Evolutionary conservation across 2,329 filamentous ascomycete genomes (phyloP).

Genomic region (Arthrobotrys musiformis): DNA sequence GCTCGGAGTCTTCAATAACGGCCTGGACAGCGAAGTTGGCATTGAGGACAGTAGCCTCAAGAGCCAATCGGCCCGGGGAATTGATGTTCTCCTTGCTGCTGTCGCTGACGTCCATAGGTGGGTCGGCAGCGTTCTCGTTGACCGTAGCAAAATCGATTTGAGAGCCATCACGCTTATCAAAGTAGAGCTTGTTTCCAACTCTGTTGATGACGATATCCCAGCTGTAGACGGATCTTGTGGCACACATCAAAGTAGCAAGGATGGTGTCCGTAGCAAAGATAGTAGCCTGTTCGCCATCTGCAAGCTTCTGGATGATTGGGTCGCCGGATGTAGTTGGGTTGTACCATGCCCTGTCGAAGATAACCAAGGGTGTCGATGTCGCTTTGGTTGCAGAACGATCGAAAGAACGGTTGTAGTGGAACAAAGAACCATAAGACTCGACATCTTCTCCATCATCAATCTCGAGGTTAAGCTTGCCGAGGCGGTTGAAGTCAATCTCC

Average conservation of each 20-base stretch:
- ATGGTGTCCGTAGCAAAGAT: conserved; percentile 98
- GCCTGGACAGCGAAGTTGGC: conserved; percentile 99
- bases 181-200: conserved; percentile 95
- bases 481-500: conserved; percentile 97
- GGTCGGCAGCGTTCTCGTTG: conserved; percentile 97
- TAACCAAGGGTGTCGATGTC: conserved; percentile 84
- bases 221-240: conserved; percentile 93
- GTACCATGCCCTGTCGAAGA: conserved; percentile 94
- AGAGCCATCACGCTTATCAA: conserved; percentile 97
- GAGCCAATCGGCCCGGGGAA: conserved; percentile 88
- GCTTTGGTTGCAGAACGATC: conserved; percentile 90
- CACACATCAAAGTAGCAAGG: conserved; percentile 99
- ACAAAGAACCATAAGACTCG: conserved; percentile 94
- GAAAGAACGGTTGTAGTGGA: conserved; percentile 96
- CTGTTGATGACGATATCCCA: conserved; percentile 97
- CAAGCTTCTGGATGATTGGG: conserved; percentile 94
- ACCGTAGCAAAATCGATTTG: conserved; percentile 97
- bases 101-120: conserved; percentile 88
- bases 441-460: conserved; percentile 94
- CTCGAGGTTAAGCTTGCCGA: conserved; percentile 95
- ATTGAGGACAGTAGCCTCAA: conserved; percentile 99
- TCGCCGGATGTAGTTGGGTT: conserved; percentile 97
- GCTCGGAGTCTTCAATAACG: conserved; percentile 80
- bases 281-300: conserved; percentile 93
- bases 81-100: conserved; percentile 95